These are phyloP conservation scores for Vickermania spadyakhi DNA, from an alignment of 208 protist genomes.

Conservation along the genomic window DNA sequence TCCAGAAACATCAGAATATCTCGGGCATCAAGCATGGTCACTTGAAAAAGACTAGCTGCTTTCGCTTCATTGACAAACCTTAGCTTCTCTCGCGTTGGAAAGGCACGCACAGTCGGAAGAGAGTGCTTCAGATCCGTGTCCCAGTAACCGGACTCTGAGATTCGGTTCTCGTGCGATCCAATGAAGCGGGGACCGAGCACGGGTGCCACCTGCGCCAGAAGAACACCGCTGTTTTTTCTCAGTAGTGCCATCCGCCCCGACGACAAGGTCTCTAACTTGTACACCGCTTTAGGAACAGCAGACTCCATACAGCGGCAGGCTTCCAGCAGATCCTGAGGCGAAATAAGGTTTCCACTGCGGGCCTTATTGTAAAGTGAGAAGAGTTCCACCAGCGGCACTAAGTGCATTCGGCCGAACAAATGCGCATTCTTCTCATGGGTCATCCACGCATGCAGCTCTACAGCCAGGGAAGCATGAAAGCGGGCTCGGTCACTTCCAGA, in stretches of 20 bases:
- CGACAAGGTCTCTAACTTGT: constrained; percentile 44
- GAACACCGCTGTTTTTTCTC: constrained; percentile 41
- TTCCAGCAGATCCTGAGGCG: constrained; percentile 60
- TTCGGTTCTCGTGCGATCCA: neutral
- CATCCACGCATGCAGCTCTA: constrained; percentile 77
- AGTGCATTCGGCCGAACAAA: constrained; percentile 58
- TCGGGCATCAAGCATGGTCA: constrained; percentile 34
- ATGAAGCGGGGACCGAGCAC: constrained; percentile 55
- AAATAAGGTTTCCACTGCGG: constrained; percentile 64
- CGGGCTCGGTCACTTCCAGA: constrained; percentile 6
- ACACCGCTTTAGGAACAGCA: constrained; percentile 21
- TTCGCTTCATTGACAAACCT: constrained; percentile 53
- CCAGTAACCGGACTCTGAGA: neutral
- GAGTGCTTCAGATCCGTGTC: neutral
- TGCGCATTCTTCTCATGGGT: constrained; percentile 61
- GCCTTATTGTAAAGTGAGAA: constrained; percentile 83
- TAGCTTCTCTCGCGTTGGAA: constrained; percentile 25
- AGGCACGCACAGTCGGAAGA: constrained; percentile 16
- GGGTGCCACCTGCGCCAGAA: constrained; percentile 32
- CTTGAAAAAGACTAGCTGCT: constrained; percentile 41
- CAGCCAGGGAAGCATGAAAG: constrained; percentile 55
- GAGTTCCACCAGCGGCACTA: constrained; percentile 76
- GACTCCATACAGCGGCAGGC: constrained; percentile 43
- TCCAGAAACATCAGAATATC: constrained; percentile 51
- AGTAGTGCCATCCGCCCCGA: constrained; percentile 69